These are phyloP conservation scores for Batkoa obscura DNA, from an alignment of 371 early-diverging fungal genomes.

Conservation along the genomic window DNA sequence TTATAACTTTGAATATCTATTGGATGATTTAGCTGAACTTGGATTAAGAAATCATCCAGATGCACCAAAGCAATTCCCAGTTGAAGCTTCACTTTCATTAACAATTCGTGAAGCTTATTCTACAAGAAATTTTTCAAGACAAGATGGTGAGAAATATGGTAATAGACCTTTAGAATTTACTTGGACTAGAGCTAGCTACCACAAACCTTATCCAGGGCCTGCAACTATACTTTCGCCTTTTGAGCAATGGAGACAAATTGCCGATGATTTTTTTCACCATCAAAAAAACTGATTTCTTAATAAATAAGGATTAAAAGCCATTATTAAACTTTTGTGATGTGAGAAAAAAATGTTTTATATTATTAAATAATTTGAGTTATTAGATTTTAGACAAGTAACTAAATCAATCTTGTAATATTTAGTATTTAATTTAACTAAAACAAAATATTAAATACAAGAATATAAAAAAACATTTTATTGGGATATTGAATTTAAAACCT, in stretches of 20 bases:
- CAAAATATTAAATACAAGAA: no score
- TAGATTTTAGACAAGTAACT: no score
- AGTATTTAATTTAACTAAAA: no score
- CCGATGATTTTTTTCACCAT: neutral
- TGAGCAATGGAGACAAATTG: neutral
- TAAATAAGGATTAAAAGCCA: no score
- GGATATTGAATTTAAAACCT: no score
- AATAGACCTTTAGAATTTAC: neutral
- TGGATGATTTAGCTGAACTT: neutral
- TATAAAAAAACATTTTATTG: no score
- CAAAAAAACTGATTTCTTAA: no score
- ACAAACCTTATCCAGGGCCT: neutral
- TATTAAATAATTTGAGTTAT: no score
- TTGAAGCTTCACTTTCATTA: neutral
- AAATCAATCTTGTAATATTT: no score
- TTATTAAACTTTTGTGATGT: no score
- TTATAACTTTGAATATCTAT: neutral
- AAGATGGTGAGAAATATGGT: no score
- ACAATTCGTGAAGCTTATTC: neutral
- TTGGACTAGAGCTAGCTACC: neutral
- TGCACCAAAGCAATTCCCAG: slow-evolving; percentile 3
- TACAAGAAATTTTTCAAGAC: neutral
- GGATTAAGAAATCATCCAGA: neutral
- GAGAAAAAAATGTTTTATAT: no score
- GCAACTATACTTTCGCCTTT: neutral